Conservation (phyloP, 768 basidiomycete genomes). For the Clathrus columnatus region DNA sequence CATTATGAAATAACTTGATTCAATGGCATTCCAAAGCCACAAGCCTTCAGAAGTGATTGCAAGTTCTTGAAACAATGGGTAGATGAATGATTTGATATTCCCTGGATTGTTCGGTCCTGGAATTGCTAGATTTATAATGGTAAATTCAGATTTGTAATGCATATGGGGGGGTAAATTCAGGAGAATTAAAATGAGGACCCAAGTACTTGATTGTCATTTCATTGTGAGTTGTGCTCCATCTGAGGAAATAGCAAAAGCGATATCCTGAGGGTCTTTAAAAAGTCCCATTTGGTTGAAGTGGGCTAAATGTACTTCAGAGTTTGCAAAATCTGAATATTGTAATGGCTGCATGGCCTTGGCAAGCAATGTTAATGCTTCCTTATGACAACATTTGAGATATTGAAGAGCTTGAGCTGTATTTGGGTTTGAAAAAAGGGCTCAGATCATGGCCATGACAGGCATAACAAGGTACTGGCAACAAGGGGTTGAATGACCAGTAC, state of each 20-base stretch:
- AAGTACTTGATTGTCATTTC: conserved; percentile 25
- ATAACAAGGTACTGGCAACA: not conserved
- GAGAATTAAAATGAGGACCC: conserved; percentile 35
- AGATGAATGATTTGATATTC: conserved; percentile 31
- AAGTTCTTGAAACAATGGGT: conserved; percentile 29
- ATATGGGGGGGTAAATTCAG: conserved; percentile 35
- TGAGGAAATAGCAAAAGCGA: not conserved
- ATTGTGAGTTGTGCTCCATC: not conserved
- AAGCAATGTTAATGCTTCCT: not conserved
- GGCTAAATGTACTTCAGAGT: not conserved
- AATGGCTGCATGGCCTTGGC: not conserved
- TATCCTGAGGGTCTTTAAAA: not conserved
- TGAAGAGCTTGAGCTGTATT: not conserved
- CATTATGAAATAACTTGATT: conserved; percentile 19
- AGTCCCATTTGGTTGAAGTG: not conserved
- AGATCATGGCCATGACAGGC: not conserved
- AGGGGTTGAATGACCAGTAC: not conserved
- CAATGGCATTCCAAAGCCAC: conserved; percentile 27
- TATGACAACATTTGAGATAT: not conserved
- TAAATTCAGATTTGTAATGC: conserved; percentile 26
- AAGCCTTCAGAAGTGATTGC: conserved; percentile 21
- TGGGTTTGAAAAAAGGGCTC: not conserved
- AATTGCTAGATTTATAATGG: conserved; percentile 34
- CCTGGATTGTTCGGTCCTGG: conserved; percentile 37
- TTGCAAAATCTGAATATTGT: not conserved